Base-by-base conservation (phyloP, 1,284 basidiomycete genomes). In the Caloboletus inedulis region DNA sequence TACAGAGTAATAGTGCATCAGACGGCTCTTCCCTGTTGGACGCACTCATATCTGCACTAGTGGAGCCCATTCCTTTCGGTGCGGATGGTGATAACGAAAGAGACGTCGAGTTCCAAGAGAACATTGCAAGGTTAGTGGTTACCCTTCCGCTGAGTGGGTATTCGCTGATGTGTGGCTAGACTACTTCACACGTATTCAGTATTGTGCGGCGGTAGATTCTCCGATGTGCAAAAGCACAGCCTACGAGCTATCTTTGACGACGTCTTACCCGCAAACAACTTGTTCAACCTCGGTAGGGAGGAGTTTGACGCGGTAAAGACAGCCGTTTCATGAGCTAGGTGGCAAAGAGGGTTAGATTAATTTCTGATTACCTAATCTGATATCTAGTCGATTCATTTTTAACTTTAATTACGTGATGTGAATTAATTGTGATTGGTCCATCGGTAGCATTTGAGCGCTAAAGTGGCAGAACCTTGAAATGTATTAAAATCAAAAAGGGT, bases 41-140 rank as follows among this genome's bases (percentile, higher is more conserved):
- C 23, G 60, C 66, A 61, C 59, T 81, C 14, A 62, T 81, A 37
- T 63, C 68, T 34, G 71, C 73, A 4, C 64, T 89, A 9, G 74
- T 75, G 7, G 64, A 73, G 27, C 79, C 87, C 48, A 59, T 83
- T 34, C 86, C 87, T 3, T 76, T 81, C 47, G 89, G 87, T 0
- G 74, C 75, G 3, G 84, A 91, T 58, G 91, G 88, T 7, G 87
- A 90, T 60, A 68, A 72, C 30, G 81, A 82, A 21, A 74, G 74
- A 7, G 94, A 97, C 68, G 63, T 73, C 4, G 91, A 95, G 62
- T 90, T 88, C 54, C 84, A 88, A 64, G 93, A 95, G 71, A 94
- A 94, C 66, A 75, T 86, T 0, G 64, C 89, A 16, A 77, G 83
- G 75, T 85, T 71, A 46, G 70, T 79, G 65, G 70, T n/a, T 66